These are phyloP conservation scores for Lachnum nothofagi DNA, from an alignment of 2,329 filamentous ascomycete species.

Conservation along the genomic window DNA sequence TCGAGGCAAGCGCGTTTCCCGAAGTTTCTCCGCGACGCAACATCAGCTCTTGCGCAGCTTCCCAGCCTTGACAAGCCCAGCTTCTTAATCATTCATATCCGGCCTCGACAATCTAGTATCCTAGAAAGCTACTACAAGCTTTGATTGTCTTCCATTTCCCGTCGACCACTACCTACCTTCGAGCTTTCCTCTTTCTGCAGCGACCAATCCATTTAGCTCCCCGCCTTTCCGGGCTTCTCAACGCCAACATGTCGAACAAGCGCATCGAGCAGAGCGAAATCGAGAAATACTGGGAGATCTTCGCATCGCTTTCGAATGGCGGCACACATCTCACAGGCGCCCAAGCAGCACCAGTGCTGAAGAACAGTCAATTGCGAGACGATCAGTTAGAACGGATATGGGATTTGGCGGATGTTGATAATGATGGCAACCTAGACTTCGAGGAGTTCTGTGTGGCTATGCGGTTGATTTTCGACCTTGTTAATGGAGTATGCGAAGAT, in stretches of 20 bases:
- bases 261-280: constrained; percentile 69
- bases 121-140: no score
- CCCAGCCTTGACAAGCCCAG: no score
- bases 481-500: constrained; percentile 72
- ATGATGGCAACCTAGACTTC: constrained; percentile 95
- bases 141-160: no score
- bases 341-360: constrained; percentile 66
- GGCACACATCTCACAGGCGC: constrained; percentile 61
- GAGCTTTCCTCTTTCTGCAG: no score
- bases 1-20: no score
- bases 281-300: constrained; percentile 77
- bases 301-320: constrained; percentile 61
- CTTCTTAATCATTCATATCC: no score
- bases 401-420: constrained; percentile 96
- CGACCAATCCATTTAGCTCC: no score
- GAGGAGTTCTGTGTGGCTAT: constrained; percentile 99
- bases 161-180: no score
- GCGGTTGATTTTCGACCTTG: constrained; percentile 93
- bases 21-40: no score
- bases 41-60: no score
- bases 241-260: constrained; percentile 37
- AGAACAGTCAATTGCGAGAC: constrained; percentile 67
- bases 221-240: neutral
- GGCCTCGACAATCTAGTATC: no score
- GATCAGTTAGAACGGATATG: constrained; percentile 93